Percentiles rank a stretch among this genome's conserved stretches.
These are phyloP conservation scores for Coemansia sp. DNA, from an alignment of 192 early-diverging fungal species.

Conservation along the genomic window DNA sequence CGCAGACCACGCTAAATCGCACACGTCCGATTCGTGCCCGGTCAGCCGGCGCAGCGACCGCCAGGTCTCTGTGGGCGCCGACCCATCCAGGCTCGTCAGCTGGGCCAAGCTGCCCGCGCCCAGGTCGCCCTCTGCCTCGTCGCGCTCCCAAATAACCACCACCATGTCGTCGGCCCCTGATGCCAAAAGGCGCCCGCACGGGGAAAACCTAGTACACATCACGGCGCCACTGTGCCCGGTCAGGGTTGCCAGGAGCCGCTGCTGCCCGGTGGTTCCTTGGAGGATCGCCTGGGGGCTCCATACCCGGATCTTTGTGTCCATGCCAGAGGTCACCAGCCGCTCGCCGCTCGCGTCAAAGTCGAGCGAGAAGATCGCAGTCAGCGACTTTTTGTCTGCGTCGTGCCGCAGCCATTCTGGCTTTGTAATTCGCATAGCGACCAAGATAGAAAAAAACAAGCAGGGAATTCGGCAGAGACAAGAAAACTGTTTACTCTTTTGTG, in stretches of 20 bases:
- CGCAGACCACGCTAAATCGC: conserved; percentile 88
- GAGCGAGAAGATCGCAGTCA: conserved; percentile 74
- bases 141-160: conserved; percentile 86
- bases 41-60: conserved; percentile 65
- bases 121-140: conserved; percentile 39
- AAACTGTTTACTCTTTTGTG: no score
- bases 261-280: conserved; percentile 49
- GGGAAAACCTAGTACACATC: conserved; percentile 80
- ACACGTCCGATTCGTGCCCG: conserved; percentile 88
- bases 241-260: conserved; percentile 5
- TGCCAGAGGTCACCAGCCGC: conserved; percentile 79
- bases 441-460: no score
- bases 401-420: conserved; percentile 70
- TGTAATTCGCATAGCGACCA: conserved; percentile 62
- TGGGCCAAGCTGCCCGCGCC: conserved; percentile 8
- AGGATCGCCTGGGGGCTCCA: conserved; percentile 75
- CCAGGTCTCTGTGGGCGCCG: conserved; percentile 56
- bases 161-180: conserved; percentile 88
- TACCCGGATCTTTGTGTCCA: conserved; percentile 85
- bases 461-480: no score
- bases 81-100: no score
- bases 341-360: conserved; percentile 79
- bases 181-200: conserved; percentile 68
- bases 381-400: conserved; percentile 57
- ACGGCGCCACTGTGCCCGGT: conserved; percentile 80